Evolutionary conservation across 1,284 basidiomycete species (phyloP), one percentile per base, ranked within the genome.

Genomic region (Puccinia coronata): DNA sequence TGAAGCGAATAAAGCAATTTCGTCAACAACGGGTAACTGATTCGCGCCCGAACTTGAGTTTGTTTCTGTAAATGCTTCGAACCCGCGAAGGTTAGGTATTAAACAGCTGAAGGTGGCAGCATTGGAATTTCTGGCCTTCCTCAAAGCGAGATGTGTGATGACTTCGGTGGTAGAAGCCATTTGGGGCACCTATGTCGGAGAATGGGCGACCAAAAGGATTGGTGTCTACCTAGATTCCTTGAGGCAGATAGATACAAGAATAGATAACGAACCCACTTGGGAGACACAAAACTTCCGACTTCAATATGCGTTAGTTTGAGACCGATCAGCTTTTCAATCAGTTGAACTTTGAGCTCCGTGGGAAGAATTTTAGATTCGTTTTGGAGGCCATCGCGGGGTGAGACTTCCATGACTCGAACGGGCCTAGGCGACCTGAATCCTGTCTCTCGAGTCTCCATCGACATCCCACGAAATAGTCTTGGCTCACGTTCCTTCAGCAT

Each of bases 241-340:
- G 36, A 41, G 36, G 36, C 61, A 61, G 59, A 39, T 20, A n/a
- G 47, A 36, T 14, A n/a, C 16, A 39, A 23, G 87, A 90, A 82
- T 82, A 92, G 93, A 89, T 95, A 93, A 0, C 94, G 95, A 23
- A 97, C 93, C 92, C 94, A 95, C 86, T 94, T 95, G 0, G 92
- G 92, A 51, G 93, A 93, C 79, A 98, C 95, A 85, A 97, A 97
- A 84, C 93, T 93, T 6, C 96, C 96, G 0, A 91, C 90, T 87
- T 98, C 96, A 83, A 98, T 92, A 78, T 88, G 90, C 78, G 88
- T 88, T 82, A 92, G 86, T 0, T 96, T 96, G 2, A 92, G 91
- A 12, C 87, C 85, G 6, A 90, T 90, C 4, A 98, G 90, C 18
- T 91, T 87, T 82, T 92, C 90, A 82, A 98, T 91, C 69, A 98